Evolutionary conservation across 257 asterid species (phyloP), one percentile per base, ranked within the genome.

Genomic region (Nicotiana tabacum): DNA sequence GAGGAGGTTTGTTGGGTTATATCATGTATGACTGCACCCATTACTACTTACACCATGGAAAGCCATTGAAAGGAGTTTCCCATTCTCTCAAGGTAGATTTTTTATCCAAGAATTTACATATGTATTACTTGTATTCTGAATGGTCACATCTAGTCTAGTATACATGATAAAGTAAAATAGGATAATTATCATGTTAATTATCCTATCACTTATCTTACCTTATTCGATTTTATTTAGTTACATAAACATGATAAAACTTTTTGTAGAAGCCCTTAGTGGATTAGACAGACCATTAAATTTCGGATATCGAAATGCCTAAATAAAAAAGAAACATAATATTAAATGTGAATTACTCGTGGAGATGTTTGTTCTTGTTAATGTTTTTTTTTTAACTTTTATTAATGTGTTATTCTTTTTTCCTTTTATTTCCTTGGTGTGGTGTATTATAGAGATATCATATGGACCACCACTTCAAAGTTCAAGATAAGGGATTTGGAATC

Each of bases 11-110:
- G 46, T 89, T 95, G 10, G 97, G 97, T 51, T 95, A 95, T 48
- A 94, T 95, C 84, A 91, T 95, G 87, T 95, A 95, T 70, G 99
- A 95, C 6, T 93, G 92, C 16, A 95, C 97, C 64, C 98, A 95
- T 89, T 95, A 94, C 91, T 92, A 92, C 69, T 84, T 95, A 89
- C 99, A 95, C 89, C 97, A 95, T 27, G 96, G 93, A 0, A 97
- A 92, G 83, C 99, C 99, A 67, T 88, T 90, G 82, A 88, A 86
- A 30, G 87, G 88, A 69, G 32, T 89, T 16, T 88, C 93, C 10
- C 91, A 92, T 70, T 82, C 68, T 70, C 98, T 94, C 84, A 94
- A 92, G 98, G 98, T 93, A 85, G 29, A 6, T 4, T 13, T 15
- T 10, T 53, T 11, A 13, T 13, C 18, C 17, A 51, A 2, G 57